Evolutionary conservation across 805 yeast species (phyloP).

Genomic region (Candida orba): DNA sequence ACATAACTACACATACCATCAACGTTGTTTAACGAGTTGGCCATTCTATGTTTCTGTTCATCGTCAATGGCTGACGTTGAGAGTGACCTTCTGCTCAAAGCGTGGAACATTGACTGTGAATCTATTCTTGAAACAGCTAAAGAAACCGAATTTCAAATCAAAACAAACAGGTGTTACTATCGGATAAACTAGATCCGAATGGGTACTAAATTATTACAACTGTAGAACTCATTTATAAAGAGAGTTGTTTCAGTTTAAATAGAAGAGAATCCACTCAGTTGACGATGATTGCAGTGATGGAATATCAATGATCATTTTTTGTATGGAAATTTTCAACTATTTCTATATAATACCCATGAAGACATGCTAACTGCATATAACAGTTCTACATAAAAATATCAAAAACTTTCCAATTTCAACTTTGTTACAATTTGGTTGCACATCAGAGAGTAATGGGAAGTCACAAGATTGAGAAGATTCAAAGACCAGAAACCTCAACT

Average conservation of each 20-base stretch:
- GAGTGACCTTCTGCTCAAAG: background rate
- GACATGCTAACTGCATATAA: background rate
- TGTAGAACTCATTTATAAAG: too few relatives aligned
- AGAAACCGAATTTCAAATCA: background rate
- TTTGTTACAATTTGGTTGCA: too few relatives aligned
- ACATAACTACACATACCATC: background rate
- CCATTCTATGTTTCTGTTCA: background rate
- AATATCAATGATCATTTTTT: too few relatives aligned
- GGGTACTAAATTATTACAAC: too few relatives aligned
- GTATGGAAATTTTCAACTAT: background rate
- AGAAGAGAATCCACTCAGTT: too few relatives aligned
- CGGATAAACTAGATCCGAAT: background rate
- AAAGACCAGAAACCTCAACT: conserved; percentile 2
- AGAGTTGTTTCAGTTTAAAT: background rate
- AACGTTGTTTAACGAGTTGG: background rate
- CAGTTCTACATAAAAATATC: background rate
- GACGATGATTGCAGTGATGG: too few relatives aligned
- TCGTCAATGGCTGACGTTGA: background rate
- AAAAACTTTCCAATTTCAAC: background rate
- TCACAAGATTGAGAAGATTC: background rate
- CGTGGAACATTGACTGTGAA: background rate
- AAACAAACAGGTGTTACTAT: background rate
- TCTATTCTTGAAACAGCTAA: too few relatives aligned
- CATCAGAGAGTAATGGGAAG: too few relatives aligned
- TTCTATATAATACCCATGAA: background rate